Conservation (phyloP, 345 rosid genomes). For the Citrus mangshanensis region DNA sequence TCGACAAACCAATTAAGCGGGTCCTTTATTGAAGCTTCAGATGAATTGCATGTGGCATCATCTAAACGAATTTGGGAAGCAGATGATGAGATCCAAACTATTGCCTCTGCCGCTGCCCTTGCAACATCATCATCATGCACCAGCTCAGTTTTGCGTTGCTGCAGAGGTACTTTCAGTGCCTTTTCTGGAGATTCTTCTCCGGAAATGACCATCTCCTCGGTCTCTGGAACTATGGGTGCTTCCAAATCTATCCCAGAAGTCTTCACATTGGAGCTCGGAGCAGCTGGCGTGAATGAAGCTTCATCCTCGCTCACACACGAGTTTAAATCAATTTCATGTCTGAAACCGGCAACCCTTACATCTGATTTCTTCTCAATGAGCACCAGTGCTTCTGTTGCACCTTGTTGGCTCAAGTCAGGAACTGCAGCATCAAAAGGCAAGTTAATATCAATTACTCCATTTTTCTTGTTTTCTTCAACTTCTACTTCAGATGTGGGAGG, state of each 20-base stretch:
- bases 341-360: conserved; percentile 30
- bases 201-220: conserved; percentile 40
- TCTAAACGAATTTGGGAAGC: conserved; percentile 21
- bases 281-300: conserved; percentile 35
- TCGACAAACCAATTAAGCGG: conserved; percentile 82
- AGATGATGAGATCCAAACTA: conserved; percentile 65
- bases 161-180: conserved; percentile 26
- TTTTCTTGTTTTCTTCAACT: conserved; percentile 37
- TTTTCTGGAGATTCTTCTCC: conserved; percentile 34
- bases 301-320: conserved; percentile 64
- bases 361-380: conserved; percentile 37
- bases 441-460: conserved; percentile 64
- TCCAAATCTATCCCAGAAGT: conserved; percentile 68
- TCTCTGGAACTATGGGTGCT: conserved; percentile 55
- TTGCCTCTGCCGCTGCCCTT: conserved; percentile 69
- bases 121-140: conserved; percentile 37
- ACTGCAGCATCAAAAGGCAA: conserved; percentile 61
- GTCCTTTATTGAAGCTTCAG: conserved; percentile 36
- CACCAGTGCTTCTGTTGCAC: conserved; percentile 28
- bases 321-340: conserved; percentile 71
- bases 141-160: conserved; percentile 28
- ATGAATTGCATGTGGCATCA: conserved; percentile 27
- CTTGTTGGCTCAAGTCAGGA: conserved; percentile 37
- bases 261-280: conserved; percentile 33
- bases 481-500: conserved; percentile 35